Percentiles rank a stretch among this genome's conserved stretches.
These are phyloP conservation scores for Diaporthe capsici DNA, from an alignment of 2,329 filamentous ascomycete species.

Conservation along the genomic window DNA sequence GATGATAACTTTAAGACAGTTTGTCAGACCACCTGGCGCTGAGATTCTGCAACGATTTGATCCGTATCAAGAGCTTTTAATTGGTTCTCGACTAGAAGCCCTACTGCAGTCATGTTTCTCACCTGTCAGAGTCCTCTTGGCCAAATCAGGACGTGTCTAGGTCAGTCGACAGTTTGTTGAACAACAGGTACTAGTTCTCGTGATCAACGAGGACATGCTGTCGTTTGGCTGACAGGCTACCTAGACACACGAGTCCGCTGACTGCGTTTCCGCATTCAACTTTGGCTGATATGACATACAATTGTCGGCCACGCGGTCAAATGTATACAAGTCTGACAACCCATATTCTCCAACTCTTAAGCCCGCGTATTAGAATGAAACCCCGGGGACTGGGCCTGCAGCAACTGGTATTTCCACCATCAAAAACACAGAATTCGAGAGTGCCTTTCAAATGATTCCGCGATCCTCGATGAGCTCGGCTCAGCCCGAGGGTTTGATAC, in stretches of 20 bases:
- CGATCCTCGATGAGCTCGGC: not conserved
- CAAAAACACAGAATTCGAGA: not conserved
- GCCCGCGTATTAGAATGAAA: not conserved
- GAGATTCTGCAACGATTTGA: not conserved
- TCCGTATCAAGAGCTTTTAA: not conserved
- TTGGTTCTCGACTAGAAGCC: not conserved
- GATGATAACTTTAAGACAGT: not conserved
- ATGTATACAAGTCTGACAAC: not conserved
- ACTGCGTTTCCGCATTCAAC: not conserved
- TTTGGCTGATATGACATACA: not conserved
- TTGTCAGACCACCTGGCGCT: not conserved
- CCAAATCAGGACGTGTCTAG: not conserved
- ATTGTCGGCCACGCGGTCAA: not conserved
- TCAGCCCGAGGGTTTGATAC: too few species aligned
- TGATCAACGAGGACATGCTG: not conserved
- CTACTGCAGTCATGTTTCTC: not conserved
- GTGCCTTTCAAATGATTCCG: not conserved
- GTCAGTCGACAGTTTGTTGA: not conserved
- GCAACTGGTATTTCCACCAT: not conserved
- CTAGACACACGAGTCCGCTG: not conserved
- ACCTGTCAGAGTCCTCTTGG: not conserved
- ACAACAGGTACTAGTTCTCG: too few species aligned
- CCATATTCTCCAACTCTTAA: not conserved
- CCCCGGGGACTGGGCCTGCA: not conserved
- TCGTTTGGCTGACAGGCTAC: not conserved